Base-by-base conservation (phyloP, 352 stramenopile species). In the Globisporangium recalcitrans region DNA sequence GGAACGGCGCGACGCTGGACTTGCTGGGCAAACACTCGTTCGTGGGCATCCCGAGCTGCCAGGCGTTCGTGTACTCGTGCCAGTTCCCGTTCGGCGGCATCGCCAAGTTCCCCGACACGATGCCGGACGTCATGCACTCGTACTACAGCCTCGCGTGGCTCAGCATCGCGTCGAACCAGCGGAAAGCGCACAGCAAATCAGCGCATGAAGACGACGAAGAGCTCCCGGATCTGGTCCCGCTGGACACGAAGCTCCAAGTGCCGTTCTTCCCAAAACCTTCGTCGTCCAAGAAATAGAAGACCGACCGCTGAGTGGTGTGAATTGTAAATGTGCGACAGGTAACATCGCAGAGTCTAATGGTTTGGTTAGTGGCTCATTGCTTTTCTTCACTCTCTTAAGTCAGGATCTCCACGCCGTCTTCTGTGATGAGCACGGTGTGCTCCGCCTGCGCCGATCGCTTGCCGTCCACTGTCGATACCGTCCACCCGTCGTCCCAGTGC, bases 401-500 rank as follows among this genome's bases (percentile, higher is more conserved):
- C 48, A 99, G 71, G 27, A 98, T 90, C 58, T 98, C 93, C 3
- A 97, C 90, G 42, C 96, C 96, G 56, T 97, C 81, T 27, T 96
- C 80, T 4, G 95, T 99, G 58, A 99, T 91, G 13, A 99, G 73
- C 16, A 99, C 80, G n/a, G 96, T 99, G 78, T 99, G 96, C 69
- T 99, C 97, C 59, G 98, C 98, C 70, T 99, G 97, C 22, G 96
- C 96, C n/a, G 90, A 96, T 44, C 94, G 75, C 46, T 77, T 77
- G 51, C 95, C 96, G 71, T 99, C 96, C 1, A 78, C 78, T 19
- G 96, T 99, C 14, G 92, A 95, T 6, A 97, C 95, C 11, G 97
- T 99, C 97, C 97, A 99, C 51, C 89, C 79, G 73, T 99, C 97
- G 59, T 91, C 77, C 97, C 95, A 99, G 57, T 93, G 80, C 42